phyloP scores from a whole-genome alignment of 768 basidiomycete species.

The Phaeotremella skinneri region DNA sequence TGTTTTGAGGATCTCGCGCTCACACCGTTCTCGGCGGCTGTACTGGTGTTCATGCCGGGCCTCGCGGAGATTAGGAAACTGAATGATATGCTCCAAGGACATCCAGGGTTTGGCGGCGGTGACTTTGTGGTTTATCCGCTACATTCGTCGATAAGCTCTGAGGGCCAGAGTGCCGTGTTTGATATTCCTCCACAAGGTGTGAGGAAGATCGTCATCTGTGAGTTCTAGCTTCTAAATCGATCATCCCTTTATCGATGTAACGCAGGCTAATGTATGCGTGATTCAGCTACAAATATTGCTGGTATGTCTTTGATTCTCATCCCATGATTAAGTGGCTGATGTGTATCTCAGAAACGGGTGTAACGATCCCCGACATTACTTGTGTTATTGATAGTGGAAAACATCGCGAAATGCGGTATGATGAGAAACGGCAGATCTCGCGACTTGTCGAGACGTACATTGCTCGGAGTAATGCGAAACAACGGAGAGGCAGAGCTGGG shows the following conservation, averaged over 20 bases:
- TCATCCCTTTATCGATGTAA: background rate
- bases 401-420: conserved; percentile 93
- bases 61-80: conserved; percentile 87
- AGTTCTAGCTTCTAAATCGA: conserved; percentile 20
- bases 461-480: conserved; percentile 84
- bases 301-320: conserved; percentile 10
- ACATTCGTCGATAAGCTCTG: conserved; percentile 89
- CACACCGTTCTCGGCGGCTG: conserved; percentile 66
- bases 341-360: conserved; percentile 76
- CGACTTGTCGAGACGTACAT: conserved; percentile 87
- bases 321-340: background rate
- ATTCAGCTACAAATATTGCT: conserved; percentile 36
- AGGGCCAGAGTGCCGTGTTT: conserved; percentile 86
- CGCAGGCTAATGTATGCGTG: conserved; percentile 5
- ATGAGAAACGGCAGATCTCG: conserved; percentile 95
- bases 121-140: conserved; percentile 76
- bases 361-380: conserved; percentile 96
- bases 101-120: conserved; percentile 66
- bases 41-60: conserved; percentile 91
- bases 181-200: conserved; percentile 75
- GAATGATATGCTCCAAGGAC: conserved; percentile 74
- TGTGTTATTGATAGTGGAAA: conserved; percentile 93
- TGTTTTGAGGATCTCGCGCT: conserved; percentile 67
- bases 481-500: conserved; percentile 78
- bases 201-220: conserved; percentile 92